Conservation (phyloP, 2,329 filamentous ascomycete genomes). For the Fusarium mexicanum region DNA sequence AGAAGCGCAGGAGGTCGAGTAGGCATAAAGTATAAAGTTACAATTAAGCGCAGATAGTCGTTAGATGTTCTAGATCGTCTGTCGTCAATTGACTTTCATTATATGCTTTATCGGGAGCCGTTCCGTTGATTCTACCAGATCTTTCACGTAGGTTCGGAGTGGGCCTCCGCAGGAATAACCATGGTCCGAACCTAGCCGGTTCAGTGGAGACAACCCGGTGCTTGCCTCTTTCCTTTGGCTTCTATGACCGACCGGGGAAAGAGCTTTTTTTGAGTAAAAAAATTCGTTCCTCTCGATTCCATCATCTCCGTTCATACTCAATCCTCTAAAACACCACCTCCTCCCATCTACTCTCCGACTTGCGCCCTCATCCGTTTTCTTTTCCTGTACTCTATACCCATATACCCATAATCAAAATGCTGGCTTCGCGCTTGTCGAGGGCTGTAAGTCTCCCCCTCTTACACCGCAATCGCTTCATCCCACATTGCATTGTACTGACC, state of each 20-base stretch:
- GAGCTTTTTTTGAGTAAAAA: slow-evolving; percentile 50
- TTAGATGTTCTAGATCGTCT: neutral
- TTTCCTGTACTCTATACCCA: slow-evolving; percentile 50
- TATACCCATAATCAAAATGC: slow-evolving; percentile 65
- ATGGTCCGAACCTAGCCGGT: slow-evolving; percentile 46
- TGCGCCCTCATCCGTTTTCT: slow-evolving; percentile 46
- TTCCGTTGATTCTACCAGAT: slow-evolving; percentile 12
- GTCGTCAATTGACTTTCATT: neutral
- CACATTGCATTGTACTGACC: slow-evolving; percentile 26
- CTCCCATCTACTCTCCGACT: slow-evolving; percentile 46
- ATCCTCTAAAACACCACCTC: slow-evolving; percentile 44
- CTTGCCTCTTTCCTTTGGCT: slow-evolving; percentile 55
- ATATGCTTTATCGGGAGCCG: neutral
- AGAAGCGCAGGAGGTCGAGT: neutral
- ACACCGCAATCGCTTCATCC: slow-evolving; percentile 2
- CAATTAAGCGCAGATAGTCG: neutral
- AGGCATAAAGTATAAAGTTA: no score
- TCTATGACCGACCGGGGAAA: slow-evolving; percentile 50
- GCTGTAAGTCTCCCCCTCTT: slow-evolving; percentile 68
- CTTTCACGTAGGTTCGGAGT: slow-evolving; percentile 27
- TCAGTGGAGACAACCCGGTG: slow-evolving; percentile 40
- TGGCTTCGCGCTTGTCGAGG: slow-evolving; percentile 76
- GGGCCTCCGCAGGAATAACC: slow-evolving; percentile 39
- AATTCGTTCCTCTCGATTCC: slow-evolving; percentile 48
- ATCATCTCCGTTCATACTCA: slow-evolving; percentile 38